A percentile compares a stretch with the other conserved stretches of the same genome.
phyloP scores from a whole-genome alignment of 2,329 filamentous ascomycete species.

The Neonectria coccinea region DNA sequence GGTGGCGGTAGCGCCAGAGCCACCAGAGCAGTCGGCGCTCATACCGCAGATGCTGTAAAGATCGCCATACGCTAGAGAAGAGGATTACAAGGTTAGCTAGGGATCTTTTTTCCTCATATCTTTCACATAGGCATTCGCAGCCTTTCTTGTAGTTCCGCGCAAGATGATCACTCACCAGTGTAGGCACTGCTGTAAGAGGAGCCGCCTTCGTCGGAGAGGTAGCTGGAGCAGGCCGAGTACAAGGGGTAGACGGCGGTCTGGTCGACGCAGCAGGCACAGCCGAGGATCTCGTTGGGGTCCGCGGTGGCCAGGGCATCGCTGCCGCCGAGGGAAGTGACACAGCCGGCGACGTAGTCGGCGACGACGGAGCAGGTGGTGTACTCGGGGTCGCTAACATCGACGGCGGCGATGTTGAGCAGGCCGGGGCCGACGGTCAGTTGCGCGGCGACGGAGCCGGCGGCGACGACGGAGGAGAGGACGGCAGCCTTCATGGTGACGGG shows the following conservation, averaged over 20 bases:
- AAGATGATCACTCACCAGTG: slow-evolving; percentile 36
- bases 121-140: background rate
- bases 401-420: slow-evolving; percentile 40
- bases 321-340: slow-evolving; percentile 43
- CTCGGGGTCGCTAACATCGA: slow-evolving; percentile 41
- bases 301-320: slow-evolving; percentile 39
- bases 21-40: slow-evolving; percentile 24
- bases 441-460: slow-evolving; percentile 44
- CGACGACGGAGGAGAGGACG: slow-evolving; percentile 33
- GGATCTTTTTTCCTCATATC: background rate
- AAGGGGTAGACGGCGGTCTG: slow-evolving; percentile 37
- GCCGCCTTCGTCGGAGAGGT: slow-evolving; percentile 42
- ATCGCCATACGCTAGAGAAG: slow-evolving; percentile 41
- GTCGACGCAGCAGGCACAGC: slow-evolving; percentile 47
- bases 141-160: background rate
- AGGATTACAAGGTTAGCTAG: slow-evolving; percentile 24
- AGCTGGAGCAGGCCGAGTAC: slow-evolving; percentile 48
- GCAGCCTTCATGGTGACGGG: slow-evolving; percentile 41
- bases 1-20: slow-evolving; percentile 4
- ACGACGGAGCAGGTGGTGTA: slow-evolving; percentile 43
- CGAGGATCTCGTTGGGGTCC: slow-evolving; percentile 36
- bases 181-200: slow-evolving; percentile 38
- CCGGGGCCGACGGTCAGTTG: slow-evolving; percentile 41
- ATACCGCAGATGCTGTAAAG: slow-evolving; percentile 43
- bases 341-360: slow-evolving; percentile 37